Evolutionary conservation across 345 rosid species (phyloP).

Genomic region (Laguncularia racemosa): DNA sequence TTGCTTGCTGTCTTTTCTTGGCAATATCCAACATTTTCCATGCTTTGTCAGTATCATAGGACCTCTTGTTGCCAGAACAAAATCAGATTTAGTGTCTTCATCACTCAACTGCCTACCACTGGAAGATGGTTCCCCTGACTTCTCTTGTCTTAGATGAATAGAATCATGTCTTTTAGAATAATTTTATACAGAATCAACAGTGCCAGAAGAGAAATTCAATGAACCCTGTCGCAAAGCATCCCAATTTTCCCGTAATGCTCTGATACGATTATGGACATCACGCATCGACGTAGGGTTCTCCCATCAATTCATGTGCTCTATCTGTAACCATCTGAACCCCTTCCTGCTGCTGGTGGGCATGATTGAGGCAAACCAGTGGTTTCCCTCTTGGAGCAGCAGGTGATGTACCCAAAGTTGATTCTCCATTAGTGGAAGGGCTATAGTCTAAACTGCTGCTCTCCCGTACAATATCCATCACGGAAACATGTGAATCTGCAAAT

Average conservation of each 20-base stretch:
- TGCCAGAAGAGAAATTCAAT: conserved; percentile 27
- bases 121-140: conserved; percentile 15
- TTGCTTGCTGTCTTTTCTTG: conserved; percentile 21
- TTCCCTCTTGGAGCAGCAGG: conserved; percentile 1
- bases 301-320: conserved; percentile 16
- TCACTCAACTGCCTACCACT: conserved; percentile 8
- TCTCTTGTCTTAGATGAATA: neutral
- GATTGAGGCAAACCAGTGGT: neutral
- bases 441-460: conserved; percentile 7
- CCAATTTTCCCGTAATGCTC: conserved; percentile 48
- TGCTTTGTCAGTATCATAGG: conserved; percentile 33
- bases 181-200: conserved; percentile 10
- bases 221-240: conserved; percentile 33
- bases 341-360: conserved; percentile 5
- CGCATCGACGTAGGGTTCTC: conserved; percentile 37
- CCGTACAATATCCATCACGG: conserved; percentile 24
- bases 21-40: conserved; percentile 62
- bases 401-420: neutral
- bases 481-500: conserved; percentile 10
- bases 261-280: conserved; percentile 30
- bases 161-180: conserved; percentile 2
- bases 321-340: conserved; percentile 10
- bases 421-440: neutral
- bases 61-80: conserved; percentile 5
- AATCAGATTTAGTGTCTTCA: conserved; percentile 2